Base-by-base conservation (phyloP, 352 stramenopile species). In the Aphanomyces euteiches region DNA sequence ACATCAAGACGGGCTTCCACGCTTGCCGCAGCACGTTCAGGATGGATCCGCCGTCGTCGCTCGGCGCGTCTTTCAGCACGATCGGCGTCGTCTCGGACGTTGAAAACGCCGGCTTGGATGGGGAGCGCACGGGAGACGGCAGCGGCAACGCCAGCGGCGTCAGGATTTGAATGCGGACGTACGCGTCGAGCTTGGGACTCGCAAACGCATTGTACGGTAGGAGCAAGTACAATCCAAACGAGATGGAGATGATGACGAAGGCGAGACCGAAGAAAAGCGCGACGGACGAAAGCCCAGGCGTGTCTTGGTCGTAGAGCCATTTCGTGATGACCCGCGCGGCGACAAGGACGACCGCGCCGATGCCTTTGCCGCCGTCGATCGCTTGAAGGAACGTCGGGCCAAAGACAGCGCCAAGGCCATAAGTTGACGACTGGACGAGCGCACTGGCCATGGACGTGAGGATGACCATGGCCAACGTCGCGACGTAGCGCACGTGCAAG, bases 361-460 rank as follows among this genome's bases (percentile, higher is more conserved):
- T 90, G 28, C 82, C 85, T 67, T 92, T 93, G 56, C 85, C 85
- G 39, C 80, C 83, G 58, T 93, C 85, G 47, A 93, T 84, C 4
- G 85, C 84, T 61, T 93, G 85, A 45, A 92, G 80, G 66, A 92
- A 93, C 37, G 81, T 67, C 57, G 84, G 78, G 7, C 85, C 85
- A 58, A 93, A 92, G 5, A 93, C 83, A n/a, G 84, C 85, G 3
- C 79, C 85, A 39, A 93, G 73, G 7, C 85, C 85, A 73, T 90
- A 93, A 69, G 81, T 78, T 21, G 81, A 83, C 21, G 85, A 87
- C 67, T 91, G 78, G 69, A 91, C 74, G n/a, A 93, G 73, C 0
- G 85, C 90, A 19, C 79, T 85, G 7, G 77, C 78, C 28, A 91
- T 74, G 15, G 84, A 91, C 2, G 84, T 90, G 0, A 80, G 77